Percentiles rank a stretch among this genome's conserved stretches.
Evolutionary conservation across 73 alveolate species (phyloP).

Genomic region (Stentor roeselii): DNA sequence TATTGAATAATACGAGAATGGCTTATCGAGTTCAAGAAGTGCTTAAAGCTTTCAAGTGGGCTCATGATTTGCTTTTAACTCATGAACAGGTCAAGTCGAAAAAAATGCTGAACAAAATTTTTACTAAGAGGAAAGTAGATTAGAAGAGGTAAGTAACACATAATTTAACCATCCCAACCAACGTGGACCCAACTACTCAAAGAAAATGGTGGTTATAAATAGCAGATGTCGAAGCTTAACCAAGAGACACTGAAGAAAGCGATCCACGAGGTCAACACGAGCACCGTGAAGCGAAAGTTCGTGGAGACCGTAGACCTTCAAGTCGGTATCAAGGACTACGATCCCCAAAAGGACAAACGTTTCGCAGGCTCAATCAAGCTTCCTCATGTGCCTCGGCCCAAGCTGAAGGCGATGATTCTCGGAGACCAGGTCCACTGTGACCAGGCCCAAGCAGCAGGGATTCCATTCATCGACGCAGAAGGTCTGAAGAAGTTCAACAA

Average conservation of each 20-base stretch:
- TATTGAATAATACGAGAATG: background rate
- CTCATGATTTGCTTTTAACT: background rate
- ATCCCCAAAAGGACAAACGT: constrained; percentile 99
- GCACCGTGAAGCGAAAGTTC: constrained; percentile 94
- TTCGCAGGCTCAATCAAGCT: constrained; percentile 99
- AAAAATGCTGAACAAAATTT: background rate
- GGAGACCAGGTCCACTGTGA: constrained; percentile 99
- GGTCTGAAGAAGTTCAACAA: constrained; percentile 93
- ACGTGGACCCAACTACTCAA: too few relatives aligned
- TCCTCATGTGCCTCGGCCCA: constrained; percentile 96
- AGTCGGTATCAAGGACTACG: constrained; percentile 99
- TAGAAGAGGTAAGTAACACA: too few relatives aligned
- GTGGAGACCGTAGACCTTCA: constrained; percentile 97
- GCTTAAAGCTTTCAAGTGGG: background rate
- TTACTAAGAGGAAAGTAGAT: background rate
- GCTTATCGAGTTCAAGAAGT: background rate
- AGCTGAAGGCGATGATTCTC: constrained; percentile 97
- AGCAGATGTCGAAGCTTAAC: constrained; percentile 42
- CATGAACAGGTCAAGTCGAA: background rate
- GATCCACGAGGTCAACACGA: constrained; percentile 50
- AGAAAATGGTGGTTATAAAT: too few relatives aligned
- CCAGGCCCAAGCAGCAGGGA: constrained; percentile 87
- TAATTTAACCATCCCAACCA: too few relatives aligned
- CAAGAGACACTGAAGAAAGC: constrained; percentile 58
- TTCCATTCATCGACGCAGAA: constrained; percentile 90